Evolutionary conservation across 1,284 basidiomycete species (phyloP).

Genomic region (Puccinia sorghi): DNA sequence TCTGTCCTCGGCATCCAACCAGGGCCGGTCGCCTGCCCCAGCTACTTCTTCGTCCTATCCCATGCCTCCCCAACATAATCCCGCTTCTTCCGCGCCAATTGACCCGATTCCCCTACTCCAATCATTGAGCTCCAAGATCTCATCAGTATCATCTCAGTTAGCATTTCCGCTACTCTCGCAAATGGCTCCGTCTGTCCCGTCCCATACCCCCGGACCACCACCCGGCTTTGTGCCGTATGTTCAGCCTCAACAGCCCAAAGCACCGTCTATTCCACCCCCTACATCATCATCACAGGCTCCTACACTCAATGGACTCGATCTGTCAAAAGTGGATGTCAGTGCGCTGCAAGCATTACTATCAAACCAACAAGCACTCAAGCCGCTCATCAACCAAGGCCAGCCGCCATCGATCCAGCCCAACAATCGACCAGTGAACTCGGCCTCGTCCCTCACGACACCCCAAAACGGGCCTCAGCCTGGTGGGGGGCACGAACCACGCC

Average conservation of each 20-base stretch:
- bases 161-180: slow-evolving; percentile 36
- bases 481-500: neutral
- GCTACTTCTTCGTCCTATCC: slow-evolving; percentile 19
- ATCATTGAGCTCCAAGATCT: slow-evolving; percentile 36
- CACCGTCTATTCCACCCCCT: neutral
- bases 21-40: neutral
- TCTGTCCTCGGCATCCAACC: slow-evolving; percentile 21
- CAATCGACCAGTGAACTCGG: neutral
- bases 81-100: slow-evolving; percentile 7
- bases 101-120: slow-evolving; percentile 41
- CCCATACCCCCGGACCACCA: slow-evolving; percentile 22
- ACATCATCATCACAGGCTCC: slow-evolving; percentile 1
- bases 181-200: neutral
- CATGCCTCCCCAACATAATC: slow-evolving; percentile 6
- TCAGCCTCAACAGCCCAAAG: neutral
- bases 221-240: slow-evolving; percentile 45
- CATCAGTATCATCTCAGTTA: slow-evolving; percentile 27
- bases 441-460: neutral
- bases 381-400: slow-evolving; percentile 1
- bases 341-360: slow-evolving; percentile 33
- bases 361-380: slow-evolving; percentile 25
- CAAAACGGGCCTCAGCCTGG: neutral
- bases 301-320: slow-evolving; percentile 17
- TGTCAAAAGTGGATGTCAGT: slow-evolving; percentile 46
- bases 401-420: neutral